Base-by-base conservation (phyloP, 1,284 basidiomycete species). In the Bondarzewia mesenterica region DNA sequence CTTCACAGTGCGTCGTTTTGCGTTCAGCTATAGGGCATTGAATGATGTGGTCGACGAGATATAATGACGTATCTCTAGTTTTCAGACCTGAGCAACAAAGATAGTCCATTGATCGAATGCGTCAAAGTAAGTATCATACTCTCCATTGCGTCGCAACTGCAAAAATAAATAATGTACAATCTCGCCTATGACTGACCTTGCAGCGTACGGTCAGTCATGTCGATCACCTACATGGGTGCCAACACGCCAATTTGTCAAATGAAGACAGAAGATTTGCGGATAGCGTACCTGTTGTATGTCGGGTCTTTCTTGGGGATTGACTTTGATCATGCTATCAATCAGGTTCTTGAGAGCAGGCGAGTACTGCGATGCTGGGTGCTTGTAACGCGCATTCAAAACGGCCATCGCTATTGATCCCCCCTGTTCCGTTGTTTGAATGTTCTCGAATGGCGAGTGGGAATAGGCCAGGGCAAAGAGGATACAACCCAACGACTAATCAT, bases 371-470 rank as follows among this genome's bases (percentile, higher is more conserved):
- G 67, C 70, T 1, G 91, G 92, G 57, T 95, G 92, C 57, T 85
- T 88, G 66, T 94, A 96, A 55, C 89, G 82, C 1, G 90, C 93
- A 53, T 87, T 90, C 57, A 93, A 72, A 40, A 94, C 93, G 1
- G 93, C 91, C 93, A 97, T 95, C 1, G 92, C 92, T 60, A 96
- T 92, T 42, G 89, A 92, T 14, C 90, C 89, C 38, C 89, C 89
- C 63, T 92, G 89, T 57, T 84, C 92, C 44, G 81, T 91, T 45
- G 79, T 91, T 68, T 88, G 88, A 0, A 72, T 80, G 53, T 84
- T 92, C 68, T 97, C 93, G 60, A 97, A 97, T 0, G 93, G 93
- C 2, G 91, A 93, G 60, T 91, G 87, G 1, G 86, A 87, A 65
- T 96, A 95, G 1, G 91, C 92, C 37, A 96, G 78, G 0, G 93